These are phyloP conservation scores for Pleomassaria siparia DNA, from an alignment of 2,329 filamentous ascomycete species.

Conservation along the genomic window DNA sequence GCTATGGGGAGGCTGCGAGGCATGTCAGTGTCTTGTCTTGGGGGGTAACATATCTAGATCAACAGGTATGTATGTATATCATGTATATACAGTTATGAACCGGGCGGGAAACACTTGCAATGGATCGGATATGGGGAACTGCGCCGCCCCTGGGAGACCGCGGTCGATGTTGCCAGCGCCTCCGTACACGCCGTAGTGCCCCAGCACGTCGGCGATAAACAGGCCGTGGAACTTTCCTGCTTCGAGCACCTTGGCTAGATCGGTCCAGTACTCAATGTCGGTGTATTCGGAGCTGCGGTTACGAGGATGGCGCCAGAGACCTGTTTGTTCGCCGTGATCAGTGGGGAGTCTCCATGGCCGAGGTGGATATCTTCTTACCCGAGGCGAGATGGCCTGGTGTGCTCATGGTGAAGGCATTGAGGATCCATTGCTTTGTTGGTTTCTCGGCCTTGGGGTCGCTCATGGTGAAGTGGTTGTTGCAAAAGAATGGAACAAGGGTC, in stretches of 20 bases:
- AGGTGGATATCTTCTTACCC: too few species aligned
- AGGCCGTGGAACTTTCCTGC: slow-evolving; percentile 35
- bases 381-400: slow-evolving; percentile 24
- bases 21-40: too few species aligned
- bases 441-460: too few species aligned
- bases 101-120: slow-evolving; percentile 59
- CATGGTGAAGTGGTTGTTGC: too few species aligned
- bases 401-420: slow-evolving; percentile 41
- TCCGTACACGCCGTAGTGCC: slow-evolving; percentile 68
- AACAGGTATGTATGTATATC: too few species aligned
- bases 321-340: too few species aligned
- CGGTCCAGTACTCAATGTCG: slow-evolving; percentile 27
- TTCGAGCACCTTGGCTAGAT: slow-evolving; percentile 34
- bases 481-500: too few species aligned
- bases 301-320: slow-evolving; percentile 57
- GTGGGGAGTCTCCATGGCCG: too few species aligned
- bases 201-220: slow-evolving; percentile 50
- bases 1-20: too few species aligned
- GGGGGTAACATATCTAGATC: too few species aligned
- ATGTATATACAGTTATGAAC: too few species aligned
- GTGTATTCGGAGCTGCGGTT: slow-evolving; percentile 43
- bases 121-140: slow-evolving; percentile 69
- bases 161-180: slow-evolving; percentile 56
- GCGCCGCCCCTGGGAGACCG: slow-evolving; percentile 60
- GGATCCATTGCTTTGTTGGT: slow-evolving; percentile 37